Percentiles rank a stretch among this genome's conserved stretches.
Evolutionary conservation across 2,329 filamentous ascomycete genomes (phyloP).

Genomic region (Cryphonectria carpinicola): DNA sequence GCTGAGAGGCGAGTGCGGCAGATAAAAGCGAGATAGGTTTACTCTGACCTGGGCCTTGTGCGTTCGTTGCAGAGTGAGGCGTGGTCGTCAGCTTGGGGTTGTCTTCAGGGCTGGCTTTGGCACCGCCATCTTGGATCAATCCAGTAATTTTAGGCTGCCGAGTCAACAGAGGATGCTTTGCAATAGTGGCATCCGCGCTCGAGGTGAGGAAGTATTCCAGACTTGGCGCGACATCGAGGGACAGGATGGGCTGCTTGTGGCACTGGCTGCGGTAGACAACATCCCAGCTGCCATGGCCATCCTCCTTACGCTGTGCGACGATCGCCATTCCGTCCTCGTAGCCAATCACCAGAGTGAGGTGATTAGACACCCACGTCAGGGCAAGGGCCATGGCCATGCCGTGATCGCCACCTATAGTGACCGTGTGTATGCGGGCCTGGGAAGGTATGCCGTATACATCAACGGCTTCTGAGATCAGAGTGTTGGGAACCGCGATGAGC

Average conservation of each 20-base stretch:
- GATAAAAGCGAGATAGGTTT: slow-evolving; percentile 22
- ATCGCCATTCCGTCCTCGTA: slow-evolving; percentile 85
- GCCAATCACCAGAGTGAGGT: slow-evolving; percentile 70
- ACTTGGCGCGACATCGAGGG: slow-evolving; percentile 60
- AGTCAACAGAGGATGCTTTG: slow-evolving; percentile 70
- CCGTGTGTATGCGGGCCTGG: slow-evolving; percentile 67
- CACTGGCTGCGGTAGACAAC: slow-evolving; percentile 66
- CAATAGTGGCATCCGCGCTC: slow-evolving; percentile 78
- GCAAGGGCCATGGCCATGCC: slow-evolving; percentile 90
- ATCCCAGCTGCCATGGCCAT: slow-evolving; percentile 47
- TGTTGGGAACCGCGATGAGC: slow-evolving; percentile 80
- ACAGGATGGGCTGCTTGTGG: slow-evolving; percentile 82
- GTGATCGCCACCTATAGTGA: slow-evolving; percentile 54
- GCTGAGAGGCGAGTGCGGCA: slow-evolving; percentile 18
- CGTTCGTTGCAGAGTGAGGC: not conserved
- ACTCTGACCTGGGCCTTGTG: slow-evolving; percentile 27
- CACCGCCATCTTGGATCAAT: slow-evolving; percentile 28
- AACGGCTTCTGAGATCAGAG: slow-evolving; percentile 73
- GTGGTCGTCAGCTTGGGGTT: slow-evolving; percentile 8
- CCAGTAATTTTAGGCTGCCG: slow-evolving; percentile 18
- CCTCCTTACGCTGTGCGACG: slow-evolving; percentile 59
- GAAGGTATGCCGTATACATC: slow-evolving; percentile 84
- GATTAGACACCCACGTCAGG: slow-evolving; percentile 55
- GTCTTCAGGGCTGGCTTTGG: not conserved
- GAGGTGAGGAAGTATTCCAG: slow-evolving; percentile 74